Base-by-base conservation (phyloP, 768 basidiomycete genomes). In the Pholiota microspora region DNA sequence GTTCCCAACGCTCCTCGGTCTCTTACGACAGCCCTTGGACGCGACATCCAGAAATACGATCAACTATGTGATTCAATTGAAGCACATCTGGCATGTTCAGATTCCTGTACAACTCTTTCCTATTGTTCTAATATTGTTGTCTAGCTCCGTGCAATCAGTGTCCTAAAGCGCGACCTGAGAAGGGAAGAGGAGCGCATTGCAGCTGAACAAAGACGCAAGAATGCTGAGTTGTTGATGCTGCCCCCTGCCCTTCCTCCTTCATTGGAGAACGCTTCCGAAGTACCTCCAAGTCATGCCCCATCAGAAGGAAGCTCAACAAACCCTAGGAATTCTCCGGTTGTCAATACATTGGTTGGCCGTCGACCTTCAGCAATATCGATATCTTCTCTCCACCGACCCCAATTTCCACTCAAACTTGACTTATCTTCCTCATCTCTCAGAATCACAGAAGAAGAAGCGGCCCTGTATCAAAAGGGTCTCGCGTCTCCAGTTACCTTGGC, bases 401-500 rank as follows among this genome's bases (percentile, higher is more conserved):
- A 78, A 4, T 77, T 87, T 53, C 87, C 87, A 16, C 81, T 81
- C 50, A 92, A 91, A 61, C 81, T 92, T n/a, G 91, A 93, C 63
- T 76, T 93, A 4, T 89, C 90, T n/a, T 76, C 86, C 1, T 70
- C 83, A 10, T 73, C 84, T 9, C 74, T 91, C 52, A 82, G 84
- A 44, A 77, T 89, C 25, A 74, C 85, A 0, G 84, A 86, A 38
- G 85, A 87, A 45, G 88, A 89, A 60, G 78, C 75, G 5, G 71
- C 79, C 4, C 64, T 83, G 51, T 85, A 81, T 55, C 70, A 79
- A 1, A 83, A 77, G 44, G 84, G 85, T 1, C 72, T 90, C 45
- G 77, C 85, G 25, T 92, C 89, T 5, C 91, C 91, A 6, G 90
- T 92, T 28, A 89, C 86, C 4, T 78, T 93, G 32, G 91, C 89